These are phyloP conservation scores for Linnemannia elongata DNA, from an alignment of 192 early-diverging fungal species.

Conservation along the genomic window DNA sequence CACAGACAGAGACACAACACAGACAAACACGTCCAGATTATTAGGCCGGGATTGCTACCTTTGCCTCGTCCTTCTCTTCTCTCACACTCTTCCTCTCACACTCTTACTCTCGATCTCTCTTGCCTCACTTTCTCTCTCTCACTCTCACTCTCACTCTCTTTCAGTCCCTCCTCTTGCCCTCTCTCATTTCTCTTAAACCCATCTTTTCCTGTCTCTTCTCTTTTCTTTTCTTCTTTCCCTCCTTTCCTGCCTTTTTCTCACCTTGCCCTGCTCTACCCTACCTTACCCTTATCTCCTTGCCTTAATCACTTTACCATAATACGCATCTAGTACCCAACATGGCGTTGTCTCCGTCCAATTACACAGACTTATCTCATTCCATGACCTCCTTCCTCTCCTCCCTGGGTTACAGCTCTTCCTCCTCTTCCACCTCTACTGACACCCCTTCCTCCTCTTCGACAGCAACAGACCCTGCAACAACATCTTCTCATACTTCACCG, in stretches of 20 bases:
- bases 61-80: no score
- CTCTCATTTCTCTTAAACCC: neutral
- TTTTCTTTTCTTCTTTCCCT: neutral
- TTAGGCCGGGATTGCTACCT: neutral
- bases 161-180: neutral
- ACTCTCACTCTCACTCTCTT: neutral
- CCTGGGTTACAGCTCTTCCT: neutral
- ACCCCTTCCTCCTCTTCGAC: neutral
- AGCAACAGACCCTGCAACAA: neutral
- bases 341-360: constrained; percentile 18
- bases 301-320: no score
- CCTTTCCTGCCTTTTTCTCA: neutral
- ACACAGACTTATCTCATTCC: constrained; percentile 5
- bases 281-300: no score
- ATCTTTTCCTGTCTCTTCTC: neutral
- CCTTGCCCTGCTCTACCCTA: no score
- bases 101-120: neutral
- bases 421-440: neutral
- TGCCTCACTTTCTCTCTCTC: neutral
- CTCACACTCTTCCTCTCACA: neutral
- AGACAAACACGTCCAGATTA: neutral
- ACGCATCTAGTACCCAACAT: neutral
- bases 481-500: neutral
- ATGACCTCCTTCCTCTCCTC: constrained; percentile 28
- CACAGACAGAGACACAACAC: no score